A percentile compares a stretch with the other conserved stretches of the same genome.
Conservation (phyloP, 495 filamentous ascomycete genomes). For the Annulohypoxylon moriforme region DNA sequence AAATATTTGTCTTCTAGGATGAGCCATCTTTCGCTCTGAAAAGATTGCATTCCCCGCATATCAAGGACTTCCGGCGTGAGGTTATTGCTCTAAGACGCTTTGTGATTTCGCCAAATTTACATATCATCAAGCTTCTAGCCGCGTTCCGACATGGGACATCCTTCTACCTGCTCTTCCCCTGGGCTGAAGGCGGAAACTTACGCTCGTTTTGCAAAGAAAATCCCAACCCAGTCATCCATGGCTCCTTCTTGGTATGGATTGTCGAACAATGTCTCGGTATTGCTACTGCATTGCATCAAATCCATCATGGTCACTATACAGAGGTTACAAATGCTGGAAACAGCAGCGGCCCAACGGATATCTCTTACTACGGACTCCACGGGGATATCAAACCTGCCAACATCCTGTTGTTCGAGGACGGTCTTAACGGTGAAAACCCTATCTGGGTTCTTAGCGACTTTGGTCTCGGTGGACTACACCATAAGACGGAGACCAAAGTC, state of each 20-base stretch:
- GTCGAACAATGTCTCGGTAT: conserved; percentile 35
- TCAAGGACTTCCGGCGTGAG: conserved; percentile 30
- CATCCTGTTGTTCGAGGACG: conserved; percentile 15
- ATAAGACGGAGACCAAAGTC: background rate
- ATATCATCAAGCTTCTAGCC: conserved; percentile 25
- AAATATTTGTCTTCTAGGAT: conserved; percentile 10
- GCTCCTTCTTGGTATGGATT: conserved; percentile 14
- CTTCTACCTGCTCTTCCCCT: conserved; percentile 44
- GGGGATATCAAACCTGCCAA: conserved; percentile 44
- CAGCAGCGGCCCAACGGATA: background rate
- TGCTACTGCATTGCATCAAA: conserved; percentile 24
- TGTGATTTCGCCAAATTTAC: conserved; percentile 3
- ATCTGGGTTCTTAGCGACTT: conserved; percentile 14
- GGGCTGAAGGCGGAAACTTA: conserved; percentile 40
- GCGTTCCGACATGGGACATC: conserved; percentile 32
- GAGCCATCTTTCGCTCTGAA: conserved; percentile 26
- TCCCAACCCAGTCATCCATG: conserved; percentile 14
- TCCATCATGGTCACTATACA: conserved; percentile 17
- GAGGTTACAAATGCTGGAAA: background rate
- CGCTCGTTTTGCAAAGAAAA: conserved; percentile 34
- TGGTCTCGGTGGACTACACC: conserved; percentile 11
- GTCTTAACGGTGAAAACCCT: background rate
- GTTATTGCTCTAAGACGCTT: conserved; percentile 19
- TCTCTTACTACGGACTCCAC: conserved; percentile 28
- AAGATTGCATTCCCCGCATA: conserved; percentile 1